Percentiles rank a stretch among this genome's conserved stretches.
Evolutionary conservation across 352 stramenopile species (phyloP).

Genomic region (Pelagophyceae sp.): DNA sequence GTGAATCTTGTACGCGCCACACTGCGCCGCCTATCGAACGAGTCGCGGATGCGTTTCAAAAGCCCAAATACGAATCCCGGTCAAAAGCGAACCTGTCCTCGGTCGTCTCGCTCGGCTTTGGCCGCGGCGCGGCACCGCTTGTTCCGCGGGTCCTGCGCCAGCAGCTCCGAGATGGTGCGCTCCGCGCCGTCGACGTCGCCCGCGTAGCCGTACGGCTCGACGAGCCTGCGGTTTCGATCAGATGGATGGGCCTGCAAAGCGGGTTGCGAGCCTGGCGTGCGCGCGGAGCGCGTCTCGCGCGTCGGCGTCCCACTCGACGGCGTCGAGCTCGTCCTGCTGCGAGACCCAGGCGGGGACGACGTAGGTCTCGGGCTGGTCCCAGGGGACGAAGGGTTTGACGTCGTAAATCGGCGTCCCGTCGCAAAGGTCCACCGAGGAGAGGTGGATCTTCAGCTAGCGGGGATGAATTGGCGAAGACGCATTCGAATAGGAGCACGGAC

Average conservation of each 20-base stretch:
- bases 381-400: conserved; percentile 5
- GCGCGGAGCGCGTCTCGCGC: neutral
- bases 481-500: too few relatives aligned
- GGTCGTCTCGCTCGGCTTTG: too few relatives aligned
- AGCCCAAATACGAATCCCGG: too few relatives aligned
- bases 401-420: conserved; percentile 4
- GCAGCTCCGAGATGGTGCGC: neutral
- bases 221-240: too few relatives aligned
- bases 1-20: too few relatives aligned
- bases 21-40: too few relatives aligned
- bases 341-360: neutral
- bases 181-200: neutral
- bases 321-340: neutral
- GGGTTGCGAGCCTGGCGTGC: neutral
- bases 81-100: too few relatives aligned
- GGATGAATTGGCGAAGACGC: too few relatives aligned
- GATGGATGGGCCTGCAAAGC: too few relatives aligned
- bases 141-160: conserved; percentile 6
- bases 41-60: too few relatives aligned
- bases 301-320: neutral
- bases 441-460: neutral
- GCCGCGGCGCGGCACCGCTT: conserved; percentile 3
- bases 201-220: neutral
- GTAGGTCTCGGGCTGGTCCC: neutral
- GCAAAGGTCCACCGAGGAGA: neutral